Percentiles rank a stretch among this genome's conserved stretches.
phyloP scores from a whole-genome alignment of 805 yeast genomes.

The Candida anglica region DNA sequence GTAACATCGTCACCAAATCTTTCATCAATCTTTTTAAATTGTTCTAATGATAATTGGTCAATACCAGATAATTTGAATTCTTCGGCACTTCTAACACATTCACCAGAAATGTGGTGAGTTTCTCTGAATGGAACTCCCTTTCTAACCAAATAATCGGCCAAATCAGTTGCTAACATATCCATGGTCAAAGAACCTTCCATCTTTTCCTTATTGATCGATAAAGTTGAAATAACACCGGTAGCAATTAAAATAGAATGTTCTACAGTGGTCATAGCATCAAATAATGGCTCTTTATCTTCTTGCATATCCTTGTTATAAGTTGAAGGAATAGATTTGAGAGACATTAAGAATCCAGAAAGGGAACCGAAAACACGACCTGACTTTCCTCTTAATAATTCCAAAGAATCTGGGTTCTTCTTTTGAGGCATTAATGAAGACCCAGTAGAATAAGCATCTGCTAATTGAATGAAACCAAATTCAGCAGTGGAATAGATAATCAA shows the following conservation, averaged over 20 bases:
- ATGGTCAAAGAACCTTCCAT: constrained; percentile 90
- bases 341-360: constrained; percentile 92
- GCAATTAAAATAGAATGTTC: constrained; percentile 93
- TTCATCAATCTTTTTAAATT: constrained; percentile 72
- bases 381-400: constrained; percentile 94
- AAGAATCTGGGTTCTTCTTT: constrained; percentile 95
- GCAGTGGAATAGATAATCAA: constrained; percentile 94
- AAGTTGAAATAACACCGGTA: constrained; percentile 92
- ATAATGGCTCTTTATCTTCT: constrained; percentile 98
- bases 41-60: constrained; percentile 74
- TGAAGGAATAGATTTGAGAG: constrained; percentile 94
- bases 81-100: constrained; percentile 91
- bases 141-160: constrained; percentile 96
- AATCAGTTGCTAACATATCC: constrained; percentile 99
- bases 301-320: constrained; percentile 98
- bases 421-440: constrained; percentile 99
- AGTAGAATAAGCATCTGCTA: constrained; percentile 97
- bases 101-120: constrained; percentile 98
- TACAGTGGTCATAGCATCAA: constrained; percentile 84
- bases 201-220: constrained; percentile 62
- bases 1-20: constrained; percentile 80
- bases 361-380: constrained; percentile 97
- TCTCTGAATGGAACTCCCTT: constrained; percentile 99
- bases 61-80: constrained; percentile 73
- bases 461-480: constrained; percentile 89